These are phyloP conservation scores for Diaporthe citriasiana DNA, from an alignment of 2,329 filamentous ascomycete genomes.

Conservation along the genomic window DNA sequence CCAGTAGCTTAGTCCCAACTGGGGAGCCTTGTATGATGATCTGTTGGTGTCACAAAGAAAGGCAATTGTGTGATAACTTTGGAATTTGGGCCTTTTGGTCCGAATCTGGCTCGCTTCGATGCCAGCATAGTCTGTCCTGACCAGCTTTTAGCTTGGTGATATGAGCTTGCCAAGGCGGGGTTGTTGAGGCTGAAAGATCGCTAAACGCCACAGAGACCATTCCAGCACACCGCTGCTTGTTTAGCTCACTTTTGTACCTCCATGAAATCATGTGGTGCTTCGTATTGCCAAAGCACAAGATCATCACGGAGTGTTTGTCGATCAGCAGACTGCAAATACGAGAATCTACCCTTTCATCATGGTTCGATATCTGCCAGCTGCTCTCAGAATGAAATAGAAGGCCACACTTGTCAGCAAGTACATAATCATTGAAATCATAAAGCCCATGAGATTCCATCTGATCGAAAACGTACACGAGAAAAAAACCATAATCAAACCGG, in stretches of 20 bases:
- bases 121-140: not conserved
- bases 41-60: not conserved
- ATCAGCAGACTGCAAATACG: slow-evolving; percentile 7
- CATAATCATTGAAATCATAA: not conserved
- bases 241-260: not conserved
- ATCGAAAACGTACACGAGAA: too few relatives aligned
- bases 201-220: not conserved
- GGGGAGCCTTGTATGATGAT: not conserved
- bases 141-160: not conserved
- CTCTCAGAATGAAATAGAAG: not conserved
- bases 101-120: not conserved
- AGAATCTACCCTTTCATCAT: not conserved
- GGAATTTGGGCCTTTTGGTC: not conserved
- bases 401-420: not conserved
- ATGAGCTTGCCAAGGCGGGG: not conserved
- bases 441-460: not conserved
- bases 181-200: not conserved
- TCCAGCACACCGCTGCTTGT: not conserved
- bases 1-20: not conserved
- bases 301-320: not conserved
- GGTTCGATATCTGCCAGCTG: not conserved
- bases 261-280: not conserved
- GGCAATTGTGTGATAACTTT: not conserved
- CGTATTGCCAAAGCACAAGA: not conserved
- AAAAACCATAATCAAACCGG: too few relatives aligned